Evolutionary conservation across 2,329 filamentous ascomycete species (phyloP), one percentile per base, ranked within the genome.

Genomic region (Colletotrichum somersetense): DNA sequence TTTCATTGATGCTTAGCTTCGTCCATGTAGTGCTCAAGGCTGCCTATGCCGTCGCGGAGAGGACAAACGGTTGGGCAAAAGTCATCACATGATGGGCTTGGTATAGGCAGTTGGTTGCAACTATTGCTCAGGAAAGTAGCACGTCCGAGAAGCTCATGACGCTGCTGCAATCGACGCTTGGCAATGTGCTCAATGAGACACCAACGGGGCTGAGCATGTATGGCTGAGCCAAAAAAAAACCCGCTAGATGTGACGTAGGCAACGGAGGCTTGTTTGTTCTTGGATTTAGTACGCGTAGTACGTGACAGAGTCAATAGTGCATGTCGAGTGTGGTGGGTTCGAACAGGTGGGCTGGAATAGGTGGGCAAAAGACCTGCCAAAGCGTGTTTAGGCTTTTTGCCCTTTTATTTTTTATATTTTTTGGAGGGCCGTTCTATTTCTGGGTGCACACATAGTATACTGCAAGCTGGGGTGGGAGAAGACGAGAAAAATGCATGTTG

Each of bases 361-460:
- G n/a, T 53, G 35, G 48, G 35, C 16, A 23, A 6, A 33, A 8
- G 4, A 1, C 44, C 18, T 38, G 7, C 10, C 35, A 11, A 30
- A 30, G 30, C 30, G 35, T 11, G n/a, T 23, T 57, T 26, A n/a
- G 57, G 57, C 38, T 42, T 48, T 5, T 26, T 50, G 7, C 10
- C 20, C 6, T 50, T 23, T 16, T 50, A 1, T 12, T 26, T 16
- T 50, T 50, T 26, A 12, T 58, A 12, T 58, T 44, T 44, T 26
- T 42, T 52, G 8, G 46, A 35, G 44, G 48, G 46, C 30, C 18
- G 8, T 40, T 63, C 61, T 63, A 63, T 53, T 63, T 52, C 46
- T 64, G 62, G 62, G 35, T 33, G 18, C 30, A 26, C 26, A 26
- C 26, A 30, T 30, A 30, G 30, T 30, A 30, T 26, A 26, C 26